A percentile compares a stretch with the other conserved stretches of the same genome.
These are phyloP conservation scores for Globisporangium perplexum DNA, from an alignment of 352 stramenopile species.

Conservation along the genomic window DNA sequence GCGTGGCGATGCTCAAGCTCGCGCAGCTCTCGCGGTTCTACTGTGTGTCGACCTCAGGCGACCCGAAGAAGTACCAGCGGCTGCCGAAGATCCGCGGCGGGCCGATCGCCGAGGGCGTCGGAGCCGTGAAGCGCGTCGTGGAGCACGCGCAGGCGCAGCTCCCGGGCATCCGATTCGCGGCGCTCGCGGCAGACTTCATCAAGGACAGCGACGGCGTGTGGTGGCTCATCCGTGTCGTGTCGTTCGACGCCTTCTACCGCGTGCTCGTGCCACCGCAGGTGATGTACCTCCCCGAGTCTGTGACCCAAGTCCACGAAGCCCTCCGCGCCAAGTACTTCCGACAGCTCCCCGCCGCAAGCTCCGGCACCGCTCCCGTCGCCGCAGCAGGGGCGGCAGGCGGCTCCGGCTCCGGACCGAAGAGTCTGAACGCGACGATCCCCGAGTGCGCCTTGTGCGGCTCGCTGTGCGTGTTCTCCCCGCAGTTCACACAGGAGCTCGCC, in stretches of 20 bases:
- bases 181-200: conserved; percentile 66
- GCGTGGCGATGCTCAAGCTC: conserved; percentile 17
- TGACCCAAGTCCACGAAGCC: conserved; percentile 34
- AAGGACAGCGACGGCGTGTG: conserved; percentile 50
- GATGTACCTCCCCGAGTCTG: conserved; percentile 30
- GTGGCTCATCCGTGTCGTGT: conserved; percentile 65
- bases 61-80: conserved; percentile 20
- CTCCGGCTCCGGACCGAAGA: neutral
- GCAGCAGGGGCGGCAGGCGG: neutral
- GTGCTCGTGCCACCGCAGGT: conserved; percentile 21
- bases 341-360: conserved; percentile 3
- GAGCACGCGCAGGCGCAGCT: conserved; percentile 64
- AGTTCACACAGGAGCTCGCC: conserved; percentile 34
- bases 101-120: conserved; percentile 42
- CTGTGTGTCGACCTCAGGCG: conserved; percentile 32
- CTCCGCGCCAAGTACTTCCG: conserved; percentile 39
- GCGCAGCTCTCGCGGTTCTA: conserved; percentile 24
- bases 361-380: neutral
- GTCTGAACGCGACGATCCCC: conserved; percentile 6
- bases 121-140: conserved; percentile 44
- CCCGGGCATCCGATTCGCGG: conserved; percentile 42
- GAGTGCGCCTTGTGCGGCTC: conserved; percentile 57
- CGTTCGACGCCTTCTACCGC: conserved; percentile 42
- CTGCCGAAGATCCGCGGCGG: conserved; percentile 53
- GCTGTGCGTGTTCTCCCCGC: conserved; percentile 38